Percentiles rank a stretch among this genome's conserved stretches.
These are phyloP conservation scores for Pichia thaimueangensis DNA, from an alignment of 805 yeast species.

Conservation along the genomic window DNA sequence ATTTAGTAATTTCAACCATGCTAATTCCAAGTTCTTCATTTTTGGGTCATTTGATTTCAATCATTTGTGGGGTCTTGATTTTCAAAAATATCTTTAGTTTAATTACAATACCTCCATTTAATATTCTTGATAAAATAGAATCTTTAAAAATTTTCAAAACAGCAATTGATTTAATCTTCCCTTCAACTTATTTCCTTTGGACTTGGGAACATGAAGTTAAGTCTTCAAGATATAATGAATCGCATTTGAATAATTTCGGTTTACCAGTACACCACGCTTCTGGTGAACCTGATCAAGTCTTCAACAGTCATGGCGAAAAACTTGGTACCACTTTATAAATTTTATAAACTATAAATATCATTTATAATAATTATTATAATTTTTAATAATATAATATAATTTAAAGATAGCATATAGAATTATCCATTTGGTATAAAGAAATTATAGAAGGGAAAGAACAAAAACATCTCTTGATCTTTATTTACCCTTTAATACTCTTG, in stretches of 20 bases:
- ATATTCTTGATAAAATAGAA: constrained; percentile 62
- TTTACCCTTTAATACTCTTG: constrained; percentile 77
- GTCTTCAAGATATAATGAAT: constrained; percentile 1
- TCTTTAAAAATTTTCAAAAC: constrained; percentile 2
- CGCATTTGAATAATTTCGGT: neutral
- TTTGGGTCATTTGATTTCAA: constrained; percentile 67
- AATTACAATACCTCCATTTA: constrained; percentile 60
- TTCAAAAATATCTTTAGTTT: constrained; percentile 49
- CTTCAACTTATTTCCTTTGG: constrained; percentile 7
- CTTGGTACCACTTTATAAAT: neutral
- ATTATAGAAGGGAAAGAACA: neutral
- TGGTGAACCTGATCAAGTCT: too few relatives aligned
- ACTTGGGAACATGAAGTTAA: constrained; percentile 7
- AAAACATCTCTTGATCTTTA: neutral
- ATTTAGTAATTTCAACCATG: constrained; percentile 43
- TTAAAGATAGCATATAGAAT: too few relatives aligned
- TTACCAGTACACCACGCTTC: constrained; percentile 4
- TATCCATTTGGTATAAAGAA: neutral
- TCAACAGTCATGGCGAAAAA: neutral
- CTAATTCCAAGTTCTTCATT: constrained; percentile 63
- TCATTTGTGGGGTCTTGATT: constrained; percentile 59
- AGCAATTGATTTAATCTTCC: constrained; percentile 8
- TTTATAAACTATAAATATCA: too few relatives aligned
- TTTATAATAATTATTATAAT: too few relatives aligned
- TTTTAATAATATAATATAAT: too few relatives aligned